phyloP scores from a whole-genome alignment of 2,329 filamentous ascomycete species.

The Fusarium dlaminii region DNA sequence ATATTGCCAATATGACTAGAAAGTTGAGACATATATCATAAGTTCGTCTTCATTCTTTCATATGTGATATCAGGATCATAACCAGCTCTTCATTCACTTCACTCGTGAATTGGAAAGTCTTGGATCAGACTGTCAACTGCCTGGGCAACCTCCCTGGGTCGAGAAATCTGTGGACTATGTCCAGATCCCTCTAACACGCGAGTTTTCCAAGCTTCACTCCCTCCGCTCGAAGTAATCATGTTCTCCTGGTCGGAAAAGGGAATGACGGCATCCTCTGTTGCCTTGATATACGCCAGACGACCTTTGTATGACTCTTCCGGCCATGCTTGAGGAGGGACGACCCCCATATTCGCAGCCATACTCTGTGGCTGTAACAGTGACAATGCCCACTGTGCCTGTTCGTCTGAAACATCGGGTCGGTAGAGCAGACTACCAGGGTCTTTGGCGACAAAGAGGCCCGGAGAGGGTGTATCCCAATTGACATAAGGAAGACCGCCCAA shows the following conservation, averaged over 20 bases:
- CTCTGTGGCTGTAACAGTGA: neutral
- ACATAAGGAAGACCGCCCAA: neutral
- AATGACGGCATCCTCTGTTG: neutral
- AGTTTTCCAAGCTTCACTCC: neutral
- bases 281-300: neutral
- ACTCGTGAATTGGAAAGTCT: neutral
- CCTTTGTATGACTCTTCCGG: neutral
- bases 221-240: neutral
- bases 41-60: rapidly evolving
- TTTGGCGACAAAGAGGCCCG: neutral
- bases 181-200: neutral
- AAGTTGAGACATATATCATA: rapidly evolving
- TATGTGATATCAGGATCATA: neutral
- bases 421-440: neutral
- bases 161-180: neutral
- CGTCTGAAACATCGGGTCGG: neutral
- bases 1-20: rapidly evolving
- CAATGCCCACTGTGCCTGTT: neutral
- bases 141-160: neutral
- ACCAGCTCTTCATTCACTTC: rapidly evolving
- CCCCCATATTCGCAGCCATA: neutral
- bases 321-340: neutral
- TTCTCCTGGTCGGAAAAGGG: neutral
- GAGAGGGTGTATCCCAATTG: neutral
- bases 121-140: neutral